These are phyloP conservation scores for Sambucus nigra DNA, from an alignment of 129 eudicot species.

Conservation along the genomic window DNA sequence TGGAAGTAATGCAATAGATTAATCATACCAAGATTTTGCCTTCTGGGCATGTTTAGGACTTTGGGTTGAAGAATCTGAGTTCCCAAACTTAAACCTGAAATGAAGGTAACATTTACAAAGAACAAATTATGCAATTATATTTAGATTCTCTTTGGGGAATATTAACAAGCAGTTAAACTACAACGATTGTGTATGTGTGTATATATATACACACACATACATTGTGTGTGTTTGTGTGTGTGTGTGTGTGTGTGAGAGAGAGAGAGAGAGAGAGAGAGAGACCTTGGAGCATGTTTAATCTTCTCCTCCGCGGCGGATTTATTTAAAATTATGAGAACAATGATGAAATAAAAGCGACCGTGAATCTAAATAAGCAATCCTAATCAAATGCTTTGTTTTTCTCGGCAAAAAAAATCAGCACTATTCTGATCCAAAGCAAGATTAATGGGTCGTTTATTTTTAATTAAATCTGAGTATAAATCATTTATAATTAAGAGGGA, in stretches of 20 bases:
- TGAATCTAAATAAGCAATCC: too few species aligned
- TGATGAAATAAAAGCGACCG: neutral
- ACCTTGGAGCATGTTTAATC: slow-evolving; percentile 7
- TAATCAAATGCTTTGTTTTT: too few species aligned
- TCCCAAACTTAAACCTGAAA: slow-evolving; percentile 38
- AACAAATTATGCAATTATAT: neutral
- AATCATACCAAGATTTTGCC: slow-evolving; percentile 18
- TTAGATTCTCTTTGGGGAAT: slow-evolving; percentile 10
- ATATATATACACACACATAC: neutral
- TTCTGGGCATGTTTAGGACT: slow-evolving; percentile 6
- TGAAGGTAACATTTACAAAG: neutral
- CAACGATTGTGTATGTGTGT: neutral
- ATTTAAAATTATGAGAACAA: neutral
- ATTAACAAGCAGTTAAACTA: slow-evolving; percentile 19
- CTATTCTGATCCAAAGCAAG: too few species aligned
- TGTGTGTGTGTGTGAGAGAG: too few species aligned
- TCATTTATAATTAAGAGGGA: too few species aligned
- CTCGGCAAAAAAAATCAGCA: too few species aligned
- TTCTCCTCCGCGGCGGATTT: neutral
- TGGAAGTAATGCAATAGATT: slow-evolving; percentile 6
- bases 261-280: neutral
- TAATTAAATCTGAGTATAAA: too few species aligned
- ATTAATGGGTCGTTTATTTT: too few species aligned
- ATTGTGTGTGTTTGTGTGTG: too few species aligned
- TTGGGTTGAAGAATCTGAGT: slow-evolving; percentile 30